Base-by-base conservation (phyloP, 2,329 filamentous ascomycete genomes). In the Pseudogymnoascus sp. region DNA sequence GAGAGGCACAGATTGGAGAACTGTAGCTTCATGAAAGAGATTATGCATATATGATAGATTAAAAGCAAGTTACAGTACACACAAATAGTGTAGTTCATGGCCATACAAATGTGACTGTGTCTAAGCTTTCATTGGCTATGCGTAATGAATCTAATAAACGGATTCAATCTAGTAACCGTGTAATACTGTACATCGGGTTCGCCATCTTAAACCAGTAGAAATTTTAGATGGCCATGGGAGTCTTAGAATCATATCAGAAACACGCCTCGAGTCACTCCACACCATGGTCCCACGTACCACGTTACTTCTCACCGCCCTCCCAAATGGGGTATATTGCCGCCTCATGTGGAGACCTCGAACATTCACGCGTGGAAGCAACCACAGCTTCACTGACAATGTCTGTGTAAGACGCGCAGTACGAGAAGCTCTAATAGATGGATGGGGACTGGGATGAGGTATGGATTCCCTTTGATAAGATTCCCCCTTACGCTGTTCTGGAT, bases 371-470 rank as follows among this genome's bases (percentile, higher is more conserved):
- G 35, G 29, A 59, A 39, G 37, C 27, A 39, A 59, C 58, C 15
- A 40, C 8, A 59, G 37, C 58, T 39, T 40, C 58, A 59, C 33
- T 39, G 37, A 59, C 58, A 59, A 59, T 59, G 58, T 37, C 58
- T 59, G 58, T 40, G 21, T 59, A 59, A 55, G 58, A 37, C 37
- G 37, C 58, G 35, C 58, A 59, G 58, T 59, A 59, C 37, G 25
- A 39, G 36, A 25, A 25, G 37, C 37, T 40, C 31, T 40, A 39
- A 59, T 59, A 37, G 61, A 87, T 87, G 84, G 84, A 87, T 75
- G 82, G 80, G 74, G 84, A 87, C 75, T 87, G 84, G 84, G 83
- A 85, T 76, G 83, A 87, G 80, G 84, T 83, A 75, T 71, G 81
- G 76, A 27, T 35, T 29, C 4, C 27, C 18, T 48, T 48, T 52